Percentiles rank a stretch among this genome's conserved stretches.
phyloP scores from a whole-genome alignment of 2,329 filamentous ascomycete species.

The Celoporthe dispersa region DNA sequence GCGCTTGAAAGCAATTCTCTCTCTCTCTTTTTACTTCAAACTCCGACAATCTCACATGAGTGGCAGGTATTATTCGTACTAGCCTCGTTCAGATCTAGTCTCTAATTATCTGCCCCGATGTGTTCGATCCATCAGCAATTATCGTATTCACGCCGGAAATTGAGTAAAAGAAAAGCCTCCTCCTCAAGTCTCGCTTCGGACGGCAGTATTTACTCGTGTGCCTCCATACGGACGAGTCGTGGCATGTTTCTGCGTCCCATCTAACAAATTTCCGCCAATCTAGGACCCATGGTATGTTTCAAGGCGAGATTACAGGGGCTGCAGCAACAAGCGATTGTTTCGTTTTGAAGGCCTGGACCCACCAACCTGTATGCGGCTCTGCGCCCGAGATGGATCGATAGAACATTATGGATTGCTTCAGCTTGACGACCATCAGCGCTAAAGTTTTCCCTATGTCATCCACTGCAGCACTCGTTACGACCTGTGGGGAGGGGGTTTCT shows the following conservation, averaged over 20 bases:
- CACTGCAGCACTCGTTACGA: too few species aligned
- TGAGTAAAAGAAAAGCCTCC: not conserved
- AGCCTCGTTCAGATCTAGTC: too few species aligned
- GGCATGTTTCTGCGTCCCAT: not conserved
- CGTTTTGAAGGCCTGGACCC: constrained; percentile 4
- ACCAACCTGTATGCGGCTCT: constrained; percentile 8
- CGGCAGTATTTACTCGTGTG: not conserved
- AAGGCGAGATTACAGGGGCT: constrained; percentile 8
- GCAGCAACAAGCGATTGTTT: constrained; percentile 3
- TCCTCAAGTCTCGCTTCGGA: not conserved
- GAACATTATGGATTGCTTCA: not conserved
- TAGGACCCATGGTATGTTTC: constrained; percentile 9
- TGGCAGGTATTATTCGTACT: too few species aligned
- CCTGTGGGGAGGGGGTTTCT: not conserved
- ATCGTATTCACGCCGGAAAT: not conserved
- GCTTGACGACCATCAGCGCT: not conserved
- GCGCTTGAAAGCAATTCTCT: not conserved
- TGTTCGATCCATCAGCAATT: not conserved
- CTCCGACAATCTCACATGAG: too few species aligned
- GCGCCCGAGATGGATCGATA: not conserved
- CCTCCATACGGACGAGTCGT: not conserved
- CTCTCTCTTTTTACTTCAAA: not conserved
- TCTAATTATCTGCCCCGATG: not conserved
- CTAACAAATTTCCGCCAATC: constrained; percentile 8
- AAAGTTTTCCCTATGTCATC: not conserved